These are phyloP conservation scores for Solanum medicagineum DNA, from an alignment of 257 asterid species.

Conservation along the genomic window DNA sequence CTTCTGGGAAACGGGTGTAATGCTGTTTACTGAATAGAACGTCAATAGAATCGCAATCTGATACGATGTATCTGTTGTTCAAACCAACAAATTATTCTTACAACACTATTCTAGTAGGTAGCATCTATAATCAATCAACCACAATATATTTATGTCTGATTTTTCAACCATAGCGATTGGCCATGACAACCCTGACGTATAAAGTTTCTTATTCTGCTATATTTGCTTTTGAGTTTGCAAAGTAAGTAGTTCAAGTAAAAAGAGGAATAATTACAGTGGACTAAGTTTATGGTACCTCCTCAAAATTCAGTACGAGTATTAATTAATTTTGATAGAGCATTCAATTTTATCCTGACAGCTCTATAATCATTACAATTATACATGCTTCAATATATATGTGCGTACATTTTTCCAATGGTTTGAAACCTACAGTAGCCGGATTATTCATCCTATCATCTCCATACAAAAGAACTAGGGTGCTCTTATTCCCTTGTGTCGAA, in stretches of 20 bases:
- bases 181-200: not conserved
- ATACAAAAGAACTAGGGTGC: too few relatives aligned
- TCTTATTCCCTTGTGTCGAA: too few relatives aligned
- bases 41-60: constrained; percentile 83
- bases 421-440: not conserved
- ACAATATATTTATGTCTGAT: not conserved
- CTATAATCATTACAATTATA: not conserved
- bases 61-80: constrained; percentile 55
- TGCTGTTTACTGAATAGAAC: constrained; percentile 49
- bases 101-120: not conserved
- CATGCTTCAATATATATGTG: not conserved
- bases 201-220: not conserved
- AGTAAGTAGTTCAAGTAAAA: not conserved
- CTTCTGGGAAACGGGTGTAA: constrained; percentile 64
- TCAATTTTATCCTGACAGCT: not conserved
- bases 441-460: too few relatives aligned
- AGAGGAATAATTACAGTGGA: not conserved
- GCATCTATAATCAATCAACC: not conserved
- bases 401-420: not conserved
- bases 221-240: not conserved
- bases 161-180: not conserved
- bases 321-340: not conserved
- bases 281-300: not conserved
- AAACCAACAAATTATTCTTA: not conserved
- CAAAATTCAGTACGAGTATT: not conserved